Conservation (phyloP, 2,329 filamentous ascomycete species). For the Aspergillus sp. region DNA sequence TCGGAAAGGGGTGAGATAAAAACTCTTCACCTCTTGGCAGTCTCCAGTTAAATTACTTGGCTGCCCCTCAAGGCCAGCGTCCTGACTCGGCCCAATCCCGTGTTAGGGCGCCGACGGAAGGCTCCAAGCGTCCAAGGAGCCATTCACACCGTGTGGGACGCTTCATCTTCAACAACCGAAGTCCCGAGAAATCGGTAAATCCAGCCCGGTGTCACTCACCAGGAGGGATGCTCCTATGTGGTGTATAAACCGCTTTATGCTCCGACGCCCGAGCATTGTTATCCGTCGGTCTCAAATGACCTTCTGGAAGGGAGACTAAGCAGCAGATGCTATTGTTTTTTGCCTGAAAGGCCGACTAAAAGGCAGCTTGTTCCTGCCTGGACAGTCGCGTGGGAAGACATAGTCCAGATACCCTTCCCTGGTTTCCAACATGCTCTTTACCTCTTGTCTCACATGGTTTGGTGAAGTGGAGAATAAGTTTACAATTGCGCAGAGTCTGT, state of each 20-base stretch:
- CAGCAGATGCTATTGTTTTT: too few relatives aligned
- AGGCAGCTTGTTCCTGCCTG: too few relatives aligned
- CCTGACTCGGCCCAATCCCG: neutral
- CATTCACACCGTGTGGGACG: neutral
- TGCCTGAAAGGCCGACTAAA: too few relatives aligned
- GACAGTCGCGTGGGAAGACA: too few relatives aligned
- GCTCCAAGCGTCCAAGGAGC: neutral
- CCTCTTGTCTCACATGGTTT: too few relatives aligned
- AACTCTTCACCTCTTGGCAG: neutral
- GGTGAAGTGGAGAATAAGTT: too few relatives aligned
- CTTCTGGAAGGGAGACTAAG: too few relatives aligned
- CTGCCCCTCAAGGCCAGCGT: neutral
- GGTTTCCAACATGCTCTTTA: too few relatives aligned
- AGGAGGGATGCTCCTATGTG: neutral
- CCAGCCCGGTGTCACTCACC: neutral
- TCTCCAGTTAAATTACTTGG: slow-evolving; percentile 1
- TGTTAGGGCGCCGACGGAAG: neutral
- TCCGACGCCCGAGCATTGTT: neutral
- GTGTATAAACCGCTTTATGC: neutral
- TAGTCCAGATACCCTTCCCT: too few relatives aligned
- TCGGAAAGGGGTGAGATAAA: neutral
- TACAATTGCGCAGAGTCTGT: too few relatives aligned
- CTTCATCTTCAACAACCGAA: neutral
- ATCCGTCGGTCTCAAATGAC: too few relatives aligned
- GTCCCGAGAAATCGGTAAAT: neutral